Percentiles rank a stretch among this genome's conserved stretches.
Evolutionary conservation across 2,329 filamentous ascomycete species (phyloP).

Genomic region (Alternaria sp.): DNA sequence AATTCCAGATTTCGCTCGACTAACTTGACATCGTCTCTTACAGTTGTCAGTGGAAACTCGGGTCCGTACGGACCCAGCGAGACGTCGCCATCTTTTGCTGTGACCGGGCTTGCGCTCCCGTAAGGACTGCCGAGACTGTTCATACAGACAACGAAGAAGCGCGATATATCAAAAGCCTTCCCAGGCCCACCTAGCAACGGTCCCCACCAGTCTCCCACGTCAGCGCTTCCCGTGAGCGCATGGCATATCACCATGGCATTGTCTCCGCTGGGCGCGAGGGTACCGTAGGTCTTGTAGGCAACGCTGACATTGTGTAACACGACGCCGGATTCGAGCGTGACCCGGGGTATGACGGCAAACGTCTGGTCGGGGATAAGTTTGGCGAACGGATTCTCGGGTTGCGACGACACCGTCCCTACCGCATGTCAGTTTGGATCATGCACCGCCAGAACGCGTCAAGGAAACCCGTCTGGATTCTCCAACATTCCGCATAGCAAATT

Average conservation of each 20-base stretch:
- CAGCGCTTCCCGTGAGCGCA: constrained; percentile 82
- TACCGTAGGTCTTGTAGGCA: constrained; percentile 68
- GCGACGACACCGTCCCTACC: constrained; percentile 54
- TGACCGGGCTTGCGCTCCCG: constrained; percentile 86
- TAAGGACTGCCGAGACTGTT: constrained; percentile 87
- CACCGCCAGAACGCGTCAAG: background rate
- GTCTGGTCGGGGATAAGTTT: constrained; percentile 85
- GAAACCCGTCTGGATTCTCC: background rate
- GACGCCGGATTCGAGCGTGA: constrained; percentile 91
- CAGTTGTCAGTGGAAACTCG: constrained; percentile 94
- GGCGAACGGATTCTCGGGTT: constrained; percentile 92
- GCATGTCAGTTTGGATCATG: constrained; percentile 22
- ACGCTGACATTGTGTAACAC: constrained; percentile 76
- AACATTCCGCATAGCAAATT: background rate
- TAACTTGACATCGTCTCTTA: constrained; percentile 93
- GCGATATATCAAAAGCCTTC: constrained; percentile 78
- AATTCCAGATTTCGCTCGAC: constrained; percentile 36
- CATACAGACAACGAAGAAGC: constrained; percentile 86
- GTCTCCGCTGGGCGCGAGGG: constrained; percentile 61
- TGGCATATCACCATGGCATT: constrained; percentile 77
- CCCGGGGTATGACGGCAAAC: constrained; percentile 84
- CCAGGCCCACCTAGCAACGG: constrained; percentile 79
- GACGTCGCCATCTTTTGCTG: constrained; percentile 80
- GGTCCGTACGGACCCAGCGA: constrained; percentile 83
- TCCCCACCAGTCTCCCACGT: constrained; percentile 89